These are phyloP conservation scores for Centrapalus pauciflorus DNA, from an alignment of 129 eudicot species.

Conservation along the genomic window DNA sequence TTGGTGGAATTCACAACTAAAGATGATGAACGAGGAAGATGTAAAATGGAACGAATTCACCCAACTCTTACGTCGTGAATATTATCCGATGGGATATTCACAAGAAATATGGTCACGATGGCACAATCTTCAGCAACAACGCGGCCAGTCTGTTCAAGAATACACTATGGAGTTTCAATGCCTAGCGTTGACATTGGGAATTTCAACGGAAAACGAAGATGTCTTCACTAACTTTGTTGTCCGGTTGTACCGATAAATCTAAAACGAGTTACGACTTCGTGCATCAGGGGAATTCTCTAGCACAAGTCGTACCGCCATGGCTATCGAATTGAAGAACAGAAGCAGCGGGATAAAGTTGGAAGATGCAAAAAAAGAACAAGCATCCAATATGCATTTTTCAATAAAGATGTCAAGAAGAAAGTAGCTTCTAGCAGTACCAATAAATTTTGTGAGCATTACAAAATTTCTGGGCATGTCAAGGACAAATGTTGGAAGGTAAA, in stretches of 20 bases:
- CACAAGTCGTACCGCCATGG: background rate
- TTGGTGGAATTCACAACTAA: background rate
- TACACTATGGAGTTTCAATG: conserved; percentile 13
- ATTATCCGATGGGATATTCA: conserved; percentile 11
- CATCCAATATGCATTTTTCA: background rate
- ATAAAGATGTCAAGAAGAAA: background rate
- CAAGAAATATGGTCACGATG: conserved; percentile 1
- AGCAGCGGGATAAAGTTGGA: background rate
- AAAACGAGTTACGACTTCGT: background rate
- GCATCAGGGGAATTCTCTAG: background rate
- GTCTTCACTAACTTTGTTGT: background rate
- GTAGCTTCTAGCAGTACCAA: background rate
- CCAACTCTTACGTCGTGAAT: background rate
- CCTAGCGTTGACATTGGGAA: conserved; percentile 10
- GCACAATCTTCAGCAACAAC: background rate
- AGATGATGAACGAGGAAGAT: background rate
- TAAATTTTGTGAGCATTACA: background rate
- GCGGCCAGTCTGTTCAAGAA: conserved; percentile 7
- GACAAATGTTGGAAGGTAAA: background rate
- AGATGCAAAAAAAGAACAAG: background rate
- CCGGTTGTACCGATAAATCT: background rate
- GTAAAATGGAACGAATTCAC: background rate
- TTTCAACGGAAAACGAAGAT: background rate
- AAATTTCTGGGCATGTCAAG: background rate
- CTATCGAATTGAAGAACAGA: background rate